Percentiles rank a stretch among this genome's conserved stretches.
Evolutionary conservation across 2,329 filamentous ascomycete genomes (phyloP).

Genomic region (Cadophora sp.): DNA sequence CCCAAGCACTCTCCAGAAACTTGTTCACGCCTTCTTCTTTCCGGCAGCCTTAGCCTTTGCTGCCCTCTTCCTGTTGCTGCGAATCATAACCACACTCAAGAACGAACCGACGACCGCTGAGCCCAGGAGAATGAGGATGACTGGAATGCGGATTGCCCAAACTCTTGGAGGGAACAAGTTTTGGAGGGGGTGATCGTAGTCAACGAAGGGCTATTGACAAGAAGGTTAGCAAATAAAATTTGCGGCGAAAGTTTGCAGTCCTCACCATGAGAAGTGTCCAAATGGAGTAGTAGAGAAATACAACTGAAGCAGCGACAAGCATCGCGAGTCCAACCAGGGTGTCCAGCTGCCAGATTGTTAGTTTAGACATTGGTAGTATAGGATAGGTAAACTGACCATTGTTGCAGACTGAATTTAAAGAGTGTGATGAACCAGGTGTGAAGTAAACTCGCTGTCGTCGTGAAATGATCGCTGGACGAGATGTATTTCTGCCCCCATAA

Average conservation of each 20-base stretch:
- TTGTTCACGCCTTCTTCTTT: constrained; percentile 80
- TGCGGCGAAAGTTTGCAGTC: background rate
- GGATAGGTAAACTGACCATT: constrained; percentile 39
- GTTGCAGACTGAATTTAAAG: constrained; percentile 40
- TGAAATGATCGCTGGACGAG: background rate
- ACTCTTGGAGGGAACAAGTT: constrained; percentile 95
- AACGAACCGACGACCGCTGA: constrained; percentile 96
- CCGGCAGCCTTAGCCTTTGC: constrained; percentile 85
- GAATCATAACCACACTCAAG: constrained; percentile 96
- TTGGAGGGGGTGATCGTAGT: constrained; percentile 91
- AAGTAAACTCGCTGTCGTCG: constrained; percentile 8
- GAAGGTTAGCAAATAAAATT: constrained; percentile 24
- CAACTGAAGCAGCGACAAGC: constrained; percentile 74
- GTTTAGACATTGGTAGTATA: background rate
- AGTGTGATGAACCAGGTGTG: constrained; percentile 36
- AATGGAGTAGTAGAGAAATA: constrained; percentile 92
- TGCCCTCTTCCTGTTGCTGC: constrained; percentile 97
- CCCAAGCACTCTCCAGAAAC: background rate
- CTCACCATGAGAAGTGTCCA: constrained; percentile 97
- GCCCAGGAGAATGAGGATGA: constrained; percentile 91
- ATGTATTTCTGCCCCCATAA: background rate
- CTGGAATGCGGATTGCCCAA: constrained; percentile 98
- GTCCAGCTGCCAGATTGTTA: constrained; percentile 72
- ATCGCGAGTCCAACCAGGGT: constrained; percentile 80
- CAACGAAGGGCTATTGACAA: constrained; percentile 84